Base-by-base conservation (phyloP, 192 early-diverging fungal genomes). In the Linnemannia schmuckeri region DNA sequence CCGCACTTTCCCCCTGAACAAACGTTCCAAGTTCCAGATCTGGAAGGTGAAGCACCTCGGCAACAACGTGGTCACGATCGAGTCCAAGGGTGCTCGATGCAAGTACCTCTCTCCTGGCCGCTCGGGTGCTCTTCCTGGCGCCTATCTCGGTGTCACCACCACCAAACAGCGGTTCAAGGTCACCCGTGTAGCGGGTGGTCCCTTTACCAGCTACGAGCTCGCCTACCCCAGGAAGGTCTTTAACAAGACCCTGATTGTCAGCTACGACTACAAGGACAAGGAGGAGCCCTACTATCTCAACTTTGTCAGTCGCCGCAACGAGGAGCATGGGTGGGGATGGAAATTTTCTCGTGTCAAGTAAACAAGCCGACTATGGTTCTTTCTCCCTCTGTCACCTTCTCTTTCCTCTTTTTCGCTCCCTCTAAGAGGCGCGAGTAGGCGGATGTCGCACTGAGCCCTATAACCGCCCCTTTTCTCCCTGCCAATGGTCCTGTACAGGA, bases 81-180 rank as follows among this genome's bases (percentile, higher is more conserved):
- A 77, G 63, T 69, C 63, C 76, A 77, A 69, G n/a, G 76, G 76
- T 37, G 66, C 57, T 12, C 9, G 6, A 0, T 57, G 63, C 66
- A 69, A 77, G 24, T 77, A 69, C 76, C 73, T 81, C 5, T 66
- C 80, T 68, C 46, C 35, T 2, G 74, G 73, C 22, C 61, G 72
- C 33, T 81, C 63, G 35, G 80, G 80, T 3, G 72, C 80, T 7
- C 57, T 69, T 47, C 74, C 80, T 8, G 80, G 80, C 38, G 63
- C 80, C 30, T 40, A 75, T 20, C 1, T 81, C 4, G 80, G 80
- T 41, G 73, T 81, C 10, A 81, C 80, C 72, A 74, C n/a, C 42
- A 81, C 61, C 4, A 44, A 30, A 9, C 79, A 63, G 44, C 73
- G 66, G 70, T 80, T 49, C 52, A 74, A 74, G 27, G 66, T 80